Conservation (phyloP, 2,329 filamentous ascomycete species). For the Colletotrichum sp. region DNA sequence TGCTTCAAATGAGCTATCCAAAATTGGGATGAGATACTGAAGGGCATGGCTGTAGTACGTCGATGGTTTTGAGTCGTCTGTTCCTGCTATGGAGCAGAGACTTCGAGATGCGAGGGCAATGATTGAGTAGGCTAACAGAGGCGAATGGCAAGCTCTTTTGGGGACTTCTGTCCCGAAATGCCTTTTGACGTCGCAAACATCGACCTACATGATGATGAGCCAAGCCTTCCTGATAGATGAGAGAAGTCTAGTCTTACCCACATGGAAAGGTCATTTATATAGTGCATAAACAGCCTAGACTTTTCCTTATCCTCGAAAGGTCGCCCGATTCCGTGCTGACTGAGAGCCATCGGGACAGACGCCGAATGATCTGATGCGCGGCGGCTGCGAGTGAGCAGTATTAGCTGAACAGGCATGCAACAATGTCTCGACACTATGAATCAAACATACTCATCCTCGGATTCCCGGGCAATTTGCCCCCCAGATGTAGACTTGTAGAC, state of each 20-base stretch:
- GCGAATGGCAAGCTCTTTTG: conserved; percentile 40
- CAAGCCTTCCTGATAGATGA: too few species aligned
- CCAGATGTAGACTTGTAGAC: background rate
- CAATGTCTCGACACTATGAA: accelerated
- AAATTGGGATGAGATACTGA: conserved; percentile 40
- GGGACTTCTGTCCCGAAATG: conserved; percentile 47
- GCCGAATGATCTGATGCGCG: background rate
- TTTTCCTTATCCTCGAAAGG: conserved; percentile 5
- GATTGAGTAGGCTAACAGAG: conserved; percentile 37
- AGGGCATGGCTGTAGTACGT: conserved; percentile 46
- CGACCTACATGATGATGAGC: conserved; percentile 32
- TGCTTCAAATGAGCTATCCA: conserved; percentile 36
- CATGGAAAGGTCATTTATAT: background rate
- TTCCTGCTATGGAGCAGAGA: conserved; percentile 18
- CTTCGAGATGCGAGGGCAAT: conserved; percentile 30
- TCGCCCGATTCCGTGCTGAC: background rate
- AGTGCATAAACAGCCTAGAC: conserved; percentile 8
- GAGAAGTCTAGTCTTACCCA: background rate
- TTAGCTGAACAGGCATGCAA: background rate
- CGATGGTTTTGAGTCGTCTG: conserved; percentile 35
- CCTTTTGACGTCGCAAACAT: conserved; percentile 43
- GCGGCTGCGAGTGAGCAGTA: background rate
- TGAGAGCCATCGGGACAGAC: background rate
- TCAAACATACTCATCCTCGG: background rate
- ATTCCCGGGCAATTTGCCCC: background rate